Base-by-base conservation (phyloP, 2,329 filamentous ascomycete species). In the Chalaropsis thielavioides region DNA sequence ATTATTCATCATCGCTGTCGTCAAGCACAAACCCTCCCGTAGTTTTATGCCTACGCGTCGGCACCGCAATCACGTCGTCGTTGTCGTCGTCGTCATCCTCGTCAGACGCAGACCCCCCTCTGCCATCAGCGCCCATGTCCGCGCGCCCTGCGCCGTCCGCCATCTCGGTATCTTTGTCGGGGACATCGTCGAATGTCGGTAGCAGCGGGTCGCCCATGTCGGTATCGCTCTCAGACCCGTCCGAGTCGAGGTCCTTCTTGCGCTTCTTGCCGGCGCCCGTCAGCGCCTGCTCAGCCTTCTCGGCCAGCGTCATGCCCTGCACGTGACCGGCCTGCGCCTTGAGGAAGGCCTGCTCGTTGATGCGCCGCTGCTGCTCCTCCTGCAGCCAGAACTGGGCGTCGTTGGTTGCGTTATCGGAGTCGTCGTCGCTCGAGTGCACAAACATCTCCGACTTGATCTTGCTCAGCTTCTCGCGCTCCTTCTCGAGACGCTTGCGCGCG, bases 361-460 rank as follows among this genome's bases (percentile, higher is more conserved):
- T 64, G n/a, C 49, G 61, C 31, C 70, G 41, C 63, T 69, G 69
- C 68, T 81, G 76, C 73, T 86, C 84, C 75, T 96, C 92, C 17
- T 83, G 80, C 1, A 81, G 84, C 74, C 92, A 96, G 75, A 96
- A 96, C 22, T 82, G 84, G 24, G 78, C 74, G 61, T 80, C 79
- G 17, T 89, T 83, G 65, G 83, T 82, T 59, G 91, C 90, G 41
- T 82, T 84, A 71, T 96, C 90, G n/a, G 82, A 86, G 69, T 96
- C 91, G 63, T 97, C 94, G 72, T 97, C 94, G 69, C 88, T 90
- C 44, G 87, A 85, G 66, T 87, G 83, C 62, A 99, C 88, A 70
- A 85, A 92, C 46, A 92, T 75, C 27, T 86, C 85, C 70, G 89
- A 95, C 78, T 96, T 97, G 76, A 94, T 88, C 72, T 87, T 88